These are phyloP conservation scores for Solanum lignicaule DNA, from an alignment of 257 asterid species.

Conservation along the genomic window DNA sequence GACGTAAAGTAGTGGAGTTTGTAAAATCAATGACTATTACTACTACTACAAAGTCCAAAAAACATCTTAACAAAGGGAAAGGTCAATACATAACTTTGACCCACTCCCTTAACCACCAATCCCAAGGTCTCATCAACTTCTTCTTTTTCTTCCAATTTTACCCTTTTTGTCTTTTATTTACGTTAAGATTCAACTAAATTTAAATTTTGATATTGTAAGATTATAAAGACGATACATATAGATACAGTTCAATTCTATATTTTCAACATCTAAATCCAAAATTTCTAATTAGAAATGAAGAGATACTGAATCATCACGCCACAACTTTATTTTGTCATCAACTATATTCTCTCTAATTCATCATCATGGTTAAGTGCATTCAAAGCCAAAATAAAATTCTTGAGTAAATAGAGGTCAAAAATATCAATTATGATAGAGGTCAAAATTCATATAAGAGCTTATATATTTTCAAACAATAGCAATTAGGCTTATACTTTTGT, in stretches of 20 bases:
- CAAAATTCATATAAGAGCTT: slow-evolving; percentile 10
- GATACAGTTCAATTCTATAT: not conserved
- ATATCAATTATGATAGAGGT: slow-evolving; percentile 23
- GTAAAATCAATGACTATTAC: not conserved
- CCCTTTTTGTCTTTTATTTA: slow-evolving; percentile 3
- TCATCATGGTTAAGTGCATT: not conserved
- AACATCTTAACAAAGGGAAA: not conserved
- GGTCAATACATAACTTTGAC: slow-evolving; percentile 23
- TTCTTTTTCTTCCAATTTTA: not conserved
- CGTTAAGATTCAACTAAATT: not conserved
- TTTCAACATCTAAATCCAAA: not conserved
- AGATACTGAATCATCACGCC: too few relatives aligned
- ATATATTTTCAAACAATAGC: not conserved
- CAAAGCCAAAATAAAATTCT: not conserved
- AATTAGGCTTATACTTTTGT: not conserved
- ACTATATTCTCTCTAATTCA: not conserved
- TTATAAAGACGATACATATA: too few relatives aligned
- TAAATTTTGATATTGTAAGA: too few relatives aligned
- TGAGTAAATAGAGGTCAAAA: slow-evolving; percentile 51
- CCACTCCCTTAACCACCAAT: slow-evolving; percentile 24
- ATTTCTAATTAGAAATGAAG: too few relatives aligned
- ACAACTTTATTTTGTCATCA: not conserved
- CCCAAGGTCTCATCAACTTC: slow-evolving; percentile 16
- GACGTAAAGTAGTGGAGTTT: not conserved
- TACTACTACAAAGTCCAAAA: not conserved